Base-by-base conservation (phyloP, 2,329 filamentous ascomycete species). In the Trichoderma sp. region DNA sequence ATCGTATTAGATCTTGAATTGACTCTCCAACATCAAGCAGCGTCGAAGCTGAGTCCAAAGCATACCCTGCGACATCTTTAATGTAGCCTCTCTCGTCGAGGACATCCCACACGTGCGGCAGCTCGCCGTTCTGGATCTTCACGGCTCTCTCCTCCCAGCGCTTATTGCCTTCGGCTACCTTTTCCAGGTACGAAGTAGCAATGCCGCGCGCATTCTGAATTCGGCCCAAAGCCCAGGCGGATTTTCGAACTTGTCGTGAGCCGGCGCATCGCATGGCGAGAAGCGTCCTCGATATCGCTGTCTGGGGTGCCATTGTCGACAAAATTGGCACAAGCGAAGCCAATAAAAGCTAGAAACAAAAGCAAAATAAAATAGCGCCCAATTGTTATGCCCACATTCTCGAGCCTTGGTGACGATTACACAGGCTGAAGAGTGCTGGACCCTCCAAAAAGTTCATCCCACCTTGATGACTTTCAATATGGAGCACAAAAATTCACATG, bases 31-130 rank as follows among this genome's bases (percentile, higher is more conserved):
- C 11, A 51, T 5, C 8, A 26, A 13, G 24, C 24, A 24, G 28
- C 13, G 5, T 8, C 7, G 46, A 34, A 37, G 24, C 39, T 77
- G 28, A 10, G 39, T 14, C 21, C 52, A 43, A 21, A n/a, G 14
- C 85, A 72, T 82, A 93, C 90, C 91, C 92, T 72, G 91, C 90
- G 39, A 91, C 83, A 72, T 92, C 88, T 75, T 94, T 92, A 70
- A 95, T 82, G 72, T 87, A 89, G 54, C 91, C 92, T 74, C 92
- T 84, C 78, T 91, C 89, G 73, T 92, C 87, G 14, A 96, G 82
- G 21, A 90, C 74, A 64, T 87, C 86, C 80, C 91, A 88, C 65
- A 90, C 84, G 71, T 87, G 81, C 55, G 81, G 81, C 59, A 77
- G 68, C 72, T 86, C 79, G 55, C 89, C 88, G 0, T 78, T 77